Percentiles rank a stretch among this genome's conserved stretches.
These are phyloP conservation scores for Cladochytrium replicatum DNA, from an alignment of 192 early-diverging fungal species.

Conservation along the genomic window DNA sequence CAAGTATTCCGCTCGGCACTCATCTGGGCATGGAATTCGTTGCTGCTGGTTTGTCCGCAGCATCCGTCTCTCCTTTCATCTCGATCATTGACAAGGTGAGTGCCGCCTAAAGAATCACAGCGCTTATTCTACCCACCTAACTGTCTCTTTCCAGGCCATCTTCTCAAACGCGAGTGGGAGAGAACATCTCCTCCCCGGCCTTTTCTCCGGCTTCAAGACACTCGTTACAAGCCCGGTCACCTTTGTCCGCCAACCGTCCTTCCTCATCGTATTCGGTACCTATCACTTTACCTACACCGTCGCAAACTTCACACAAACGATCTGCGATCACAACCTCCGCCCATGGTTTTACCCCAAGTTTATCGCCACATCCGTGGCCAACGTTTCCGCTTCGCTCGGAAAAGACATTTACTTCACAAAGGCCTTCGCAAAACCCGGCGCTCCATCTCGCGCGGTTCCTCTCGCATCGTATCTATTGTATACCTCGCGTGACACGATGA, in stretches of 20 bases:
- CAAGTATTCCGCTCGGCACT: background rate
- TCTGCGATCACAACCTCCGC: conserved; percentile 13
- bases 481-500: conserved; percentile 25
- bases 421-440: conserved; percentile 24
- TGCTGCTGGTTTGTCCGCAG: conserved; percentile 7
- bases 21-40: conserved; percentile 1
- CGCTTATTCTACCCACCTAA: background rate
- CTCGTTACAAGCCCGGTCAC: conserved; percentile 17
- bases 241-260: conserved; percentile 23
- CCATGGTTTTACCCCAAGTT: conserved; percentile 29
- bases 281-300: conserved; percentile 31
- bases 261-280: conserved; percentile 23
- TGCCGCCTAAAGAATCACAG: background rate
- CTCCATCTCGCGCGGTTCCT: no score
- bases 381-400: conserved; percentile 22
- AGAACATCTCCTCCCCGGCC: conserved; percentile 9
- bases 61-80: conserved; percentile 23
- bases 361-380: conserved; percentile 23
- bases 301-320: conserved; percentile 32
- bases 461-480: conserved; percentile 19
- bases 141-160: conserved; percentile 11
- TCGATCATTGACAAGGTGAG: conserved; percentile 36
- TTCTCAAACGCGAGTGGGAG: conserved; percentile 29
- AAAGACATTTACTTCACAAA: conserved; percentile 33
- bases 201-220: conserved; percentile 15